Base-by-base conservation (phyloP, 805 yeast species). In the Yamadazyma olivae region DNA sequence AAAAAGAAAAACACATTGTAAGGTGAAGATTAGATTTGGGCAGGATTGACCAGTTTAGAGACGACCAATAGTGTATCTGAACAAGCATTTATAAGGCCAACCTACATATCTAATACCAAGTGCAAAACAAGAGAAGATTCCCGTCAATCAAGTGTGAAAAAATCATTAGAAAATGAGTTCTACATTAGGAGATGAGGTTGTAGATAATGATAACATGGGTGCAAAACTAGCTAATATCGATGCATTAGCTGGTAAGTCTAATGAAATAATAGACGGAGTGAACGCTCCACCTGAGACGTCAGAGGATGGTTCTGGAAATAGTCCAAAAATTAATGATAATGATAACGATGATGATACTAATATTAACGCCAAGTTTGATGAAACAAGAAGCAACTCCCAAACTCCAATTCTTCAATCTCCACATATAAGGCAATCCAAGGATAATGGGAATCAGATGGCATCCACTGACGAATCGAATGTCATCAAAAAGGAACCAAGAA, bases 101-200 rank as follows among this genome's bases (percentile, higher is more conserved):
- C n/a, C n/a, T n/a, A n/a, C n/a, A n/a, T n/a, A n/a, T n/a, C n/a
- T n/a, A n/a, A n/a, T n/a, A n/a, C n/a, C n/a, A n/a, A n/a, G n/a
- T n/a, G n/a, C n/a, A n/a, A n/a, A n/a, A n/a, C n/a, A n/a, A n/a
- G n/a, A n/a, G n/a, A n/a, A n/a, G n/a, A n/a, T n/a, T n/a, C n/a
- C n/a, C n/a, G n/a, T n/a, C n/a, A n/a, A n/a, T n/a, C n/a, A n/a
- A n/a, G n/a, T n/a, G n/a, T 20, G 23, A 10, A 20, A 20, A 20
- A 7, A 7, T 7, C 23, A 10, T 20, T 20, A 7, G 9, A 20
- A 20, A 28, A 36, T 36, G 48, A 44, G 49, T 35, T 38, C 42
- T 26, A 41, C 50, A 28, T 30, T 40, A 38, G 44, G 51, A 39
- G 55, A 51, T 49, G 53, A 48, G 43, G 33, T 38, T 34, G 29